phyloP scores from a whole-genome alignment of 1,284 basidiomycete genomes.

The Gomphus bonarii region DNA sequence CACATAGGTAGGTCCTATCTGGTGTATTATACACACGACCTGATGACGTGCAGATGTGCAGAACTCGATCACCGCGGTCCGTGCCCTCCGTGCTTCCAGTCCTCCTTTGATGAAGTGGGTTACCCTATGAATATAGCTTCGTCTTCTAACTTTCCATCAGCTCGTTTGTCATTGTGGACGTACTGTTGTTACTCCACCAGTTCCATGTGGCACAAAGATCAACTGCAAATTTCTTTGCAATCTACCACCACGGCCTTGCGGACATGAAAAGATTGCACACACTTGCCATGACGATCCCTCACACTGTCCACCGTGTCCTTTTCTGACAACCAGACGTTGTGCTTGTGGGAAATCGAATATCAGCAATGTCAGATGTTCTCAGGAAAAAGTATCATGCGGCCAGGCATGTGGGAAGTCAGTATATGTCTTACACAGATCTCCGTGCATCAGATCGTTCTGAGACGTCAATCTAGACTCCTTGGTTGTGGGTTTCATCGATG shows the following conservation, averaged over 20 bases:
- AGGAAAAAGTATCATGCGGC: slow-evolving; percentile 79
- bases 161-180: slow-evolving; percentile 73
- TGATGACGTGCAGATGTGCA: slow-evolving; percentile 36
- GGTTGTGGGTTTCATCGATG: slow-evolving; percentile 83
- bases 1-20: slow-evolving; percentile 33
- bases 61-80: slow-evolving; percentile 71
- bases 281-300: slow-evolving; percentile 62
- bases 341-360: slow-evolving; percentile 81
- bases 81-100: slow-evolving; percentile 75
- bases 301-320: slow-evolving; percentile 76
- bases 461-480: slow-evolving; percentile 35
- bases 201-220: slow-evolving; percentile 72
- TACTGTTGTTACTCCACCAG: slow-evolving; percentile 59
- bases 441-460: neutral
- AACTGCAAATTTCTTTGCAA: slow-evolving; percentile 72
- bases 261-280: slow-evolving; percentile 70
- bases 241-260: slow-evolving; percentile 62
- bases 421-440: neutral
- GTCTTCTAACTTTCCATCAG: slow-evolving; percentile 24
- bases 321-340: slow-evolving; percentile 68
- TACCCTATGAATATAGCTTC: neutral
- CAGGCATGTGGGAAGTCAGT: slow-evolving; percentile 62
- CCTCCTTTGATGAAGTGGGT: slow-evolving; percentile 80
- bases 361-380: slow-evolving; percentile 65
- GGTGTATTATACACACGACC: neutral